These are phyloP conservation scores for Collybia nuda DNA, from an alignment of 768 basidiomycete species.

Conservation along the genomic window DNA sequence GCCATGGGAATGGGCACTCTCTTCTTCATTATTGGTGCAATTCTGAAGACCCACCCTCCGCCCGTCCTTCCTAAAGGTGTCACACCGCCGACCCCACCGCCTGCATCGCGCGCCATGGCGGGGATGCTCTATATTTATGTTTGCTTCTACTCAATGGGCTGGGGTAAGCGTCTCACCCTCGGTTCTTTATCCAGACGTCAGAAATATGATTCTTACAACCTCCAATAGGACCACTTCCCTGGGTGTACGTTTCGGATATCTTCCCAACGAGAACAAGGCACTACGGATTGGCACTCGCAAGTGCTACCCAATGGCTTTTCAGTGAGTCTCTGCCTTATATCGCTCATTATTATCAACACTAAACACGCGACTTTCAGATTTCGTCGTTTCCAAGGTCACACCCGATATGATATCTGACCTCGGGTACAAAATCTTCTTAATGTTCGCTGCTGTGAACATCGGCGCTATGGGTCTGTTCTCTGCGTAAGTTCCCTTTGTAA, in stretches of 20 bases:
- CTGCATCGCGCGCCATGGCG: conserved; percentile 78
- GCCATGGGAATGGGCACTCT: conserved; percentile 77
- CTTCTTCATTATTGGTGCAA: conserved; percentile 86
- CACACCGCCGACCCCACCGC: conserved; percentile 28
- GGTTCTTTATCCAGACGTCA: conserved; percentile 21
- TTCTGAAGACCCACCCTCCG: conserved; percentile 77
- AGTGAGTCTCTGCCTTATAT: conserved; percentile 35
- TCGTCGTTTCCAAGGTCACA: conserved; percentile 70
- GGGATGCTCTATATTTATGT: conserved; percentile 85
- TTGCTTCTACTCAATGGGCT: conserved; percentile 83
- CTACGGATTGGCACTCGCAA: conserved; percentile 75
- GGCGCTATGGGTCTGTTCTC: conserved; percentile 68
- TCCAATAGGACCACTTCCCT: conserved; percentile 37
- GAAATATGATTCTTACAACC: not conserved
- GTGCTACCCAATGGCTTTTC: conserved; percentile 82
- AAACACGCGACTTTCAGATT: conserved; percentile 40
- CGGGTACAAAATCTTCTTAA: conserved; percentile 74
- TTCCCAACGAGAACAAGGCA: conserved; percentile 85
- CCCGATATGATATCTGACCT: conserved; percentile 60
- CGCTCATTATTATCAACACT: not conserved
- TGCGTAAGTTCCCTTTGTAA: conserved; percentile 37
- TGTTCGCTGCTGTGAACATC: conserved; percentile 75
- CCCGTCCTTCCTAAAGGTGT: conserved; percentile 23
- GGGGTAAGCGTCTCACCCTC: conserved; percentile 44
- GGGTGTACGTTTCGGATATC: conserved; percentile 79